These are phyloP conservation scores for Pyrenula aspistea DNA, from an alignment of 495 filamentous ascomycete genomes.

Conservation along the genomic window DNA sequence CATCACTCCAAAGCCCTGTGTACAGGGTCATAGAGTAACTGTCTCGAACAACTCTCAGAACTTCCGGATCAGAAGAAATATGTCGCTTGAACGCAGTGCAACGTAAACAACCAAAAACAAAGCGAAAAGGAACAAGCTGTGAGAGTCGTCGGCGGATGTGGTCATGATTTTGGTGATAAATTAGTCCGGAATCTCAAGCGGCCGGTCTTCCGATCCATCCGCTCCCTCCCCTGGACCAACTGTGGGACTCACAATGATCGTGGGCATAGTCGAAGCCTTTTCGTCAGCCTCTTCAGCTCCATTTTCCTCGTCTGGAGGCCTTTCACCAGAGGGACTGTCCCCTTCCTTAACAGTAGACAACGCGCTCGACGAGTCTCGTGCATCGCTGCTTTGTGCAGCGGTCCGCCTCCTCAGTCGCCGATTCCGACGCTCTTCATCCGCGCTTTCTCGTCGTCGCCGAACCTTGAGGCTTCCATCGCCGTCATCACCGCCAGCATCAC, in stretches of 20 bases:
- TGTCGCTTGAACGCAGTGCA: background rate
- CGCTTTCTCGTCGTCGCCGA: constrained; percentile 52
- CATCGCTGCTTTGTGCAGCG: constrained; percentile 12
- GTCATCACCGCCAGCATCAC: constrained; percentile 43
- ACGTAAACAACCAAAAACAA: background rate
- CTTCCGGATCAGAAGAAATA: background rate
- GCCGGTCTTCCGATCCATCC: constrained; percentile 16
- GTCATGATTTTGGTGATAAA: background rate
- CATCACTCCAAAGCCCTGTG: background rate
- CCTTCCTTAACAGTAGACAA: background rate
- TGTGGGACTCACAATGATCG: constrained; percentile 26
- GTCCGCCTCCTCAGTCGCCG: constrained; percentile 47
- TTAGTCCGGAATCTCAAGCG: constrained; percentile 22
- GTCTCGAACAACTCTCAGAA: background rate
- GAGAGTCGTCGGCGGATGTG: background rate
- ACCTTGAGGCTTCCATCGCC: constrained; percentile 43
- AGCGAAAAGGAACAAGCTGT: background rate
- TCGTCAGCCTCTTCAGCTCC: constrained; percentile 3
- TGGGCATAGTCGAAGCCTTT: constrained; percentile 15
- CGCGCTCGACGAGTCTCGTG: background rate
- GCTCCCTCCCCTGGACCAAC: constrained; percentile 6
- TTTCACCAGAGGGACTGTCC: background rate
- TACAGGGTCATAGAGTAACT: background rate
- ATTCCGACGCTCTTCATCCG: constrained; percentile 55
- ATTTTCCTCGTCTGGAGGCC: constrained; percentile 16